These are phyloP conservation scores for Apophysomyces variabilis DNA, from an alignment of 371 early-diverging fungal genomes.

Conservation along the genomic window DNA sequence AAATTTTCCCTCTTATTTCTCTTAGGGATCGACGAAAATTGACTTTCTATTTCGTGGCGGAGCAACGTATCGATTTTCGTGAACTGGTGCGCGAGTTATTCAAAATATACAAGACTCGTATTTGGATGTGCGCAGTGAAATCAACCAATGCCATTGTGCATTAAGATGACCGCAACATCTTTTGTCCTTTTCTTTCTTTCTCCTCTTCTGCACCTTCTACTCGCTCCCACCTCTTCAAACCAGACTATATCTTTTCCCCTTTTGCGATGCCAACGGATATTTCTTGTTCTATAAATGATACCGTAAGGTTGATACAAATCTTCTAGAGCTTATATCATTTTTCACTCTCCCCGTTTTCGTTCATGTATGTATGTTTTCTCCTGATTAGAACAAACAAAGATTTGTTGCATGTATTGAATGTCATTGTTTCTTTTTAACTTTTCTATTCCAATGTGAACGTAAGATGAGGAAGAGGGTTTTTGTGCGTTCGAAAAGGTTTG, in stretches of 20 bases:
- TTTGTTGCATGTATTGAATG: constrained; percentile 11
- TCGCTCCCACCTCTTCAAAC: not conserved
- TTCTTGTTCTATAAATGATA: constrained; percentile 10
- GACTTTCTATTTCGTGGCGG: constrained; percentile 94
- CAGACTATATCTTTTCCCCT: not conserved
- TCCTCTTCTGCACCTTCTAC: not conserved
- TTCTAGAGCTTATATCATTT: constrained; percentile 7
- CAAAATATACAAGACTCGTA: constrained; percentile 98
- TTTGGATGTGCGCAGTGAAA: constrained; percentile 86
- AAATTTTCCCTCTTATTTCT: not conserved
- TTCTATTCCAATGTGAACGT: constrained; percentile 1
- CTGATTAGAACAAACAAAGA: constrained; percentile 9
- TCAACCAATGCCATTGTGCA: not conserved
- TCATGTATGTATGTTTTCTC: not conserved
- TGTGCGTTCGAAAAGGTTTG: not conserved
- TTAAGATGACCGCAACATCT: not conserved
- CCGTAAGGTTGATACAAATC: constrained; percentile 8
- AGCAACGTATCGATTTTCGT: constrained; percentile 96
- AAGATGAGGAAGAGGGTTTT: not conserved
- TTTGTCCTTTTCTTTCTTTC: not conserved
- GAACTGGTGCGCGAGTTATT: constrained; percentile 98
- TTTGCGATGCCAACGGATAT: constrained; percentile 9
- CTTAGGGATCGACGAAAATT: constrained; percentile 93
- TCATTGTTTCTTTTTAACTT: not conserved
- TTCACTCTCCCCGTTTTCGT: not conserved